phyloP scores from a whole-genome alignment of 1,139 yeast genomes.

The Candida albicans region DNA sequence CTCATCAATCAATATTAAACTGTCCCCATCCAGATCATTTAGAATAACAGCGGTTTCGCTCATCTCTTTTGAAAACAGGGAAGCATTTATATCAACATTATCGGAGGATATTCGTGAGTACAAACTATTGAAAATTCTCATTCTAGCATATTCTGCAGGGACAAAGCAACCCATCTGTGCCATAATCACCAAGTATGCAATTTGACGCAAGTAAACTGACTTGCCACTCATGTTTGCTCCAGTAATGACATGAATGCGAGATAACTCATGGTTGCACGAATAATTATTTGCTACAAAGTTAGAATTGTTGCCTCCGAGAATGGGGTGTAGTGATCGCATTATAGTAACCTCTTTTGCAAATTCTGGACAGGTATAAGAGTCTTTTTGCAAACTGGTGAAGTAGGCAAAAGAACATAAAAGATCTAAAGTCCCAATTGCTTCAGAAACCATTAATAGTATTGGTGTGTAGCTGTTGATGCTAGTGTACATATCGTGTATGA shows the following conservation, averaged over 20 bases:
- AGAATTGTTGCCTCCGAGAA: slow-evolving; percentile 27
- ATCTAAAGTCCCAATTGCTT: slow-evolving; percentile 45
- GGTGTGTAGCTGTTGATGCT: slow-evolving; percentile 29
- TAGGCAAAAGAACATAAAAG: slow-evolving; percentile 36
- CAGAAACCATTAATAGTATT: slow-evolving; percentile 41
- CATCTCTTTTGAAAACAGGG: slow-evolving; percentile 54
- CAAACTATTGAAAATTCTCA: slow-evolving; percentile 41
- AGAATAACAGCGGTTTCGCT: slow-evolving; percentile 45
- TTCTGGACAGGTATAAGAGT: slow-evolving; percentile 33
- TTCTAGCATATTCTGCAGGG: slow-evolving; percentile 46
- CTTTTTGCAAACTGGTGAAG: slow-evolving; percentile 19
- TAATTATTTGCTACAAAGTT: slow-evolving; percentile 40
- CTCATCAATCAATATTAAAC: slow-evolving; percentile 50
- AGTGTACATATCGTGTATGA: slow-evolving; percentile 29
- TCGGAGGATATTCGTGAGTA: slow-evolving; percentile 49
- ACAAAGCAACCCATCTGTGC: slow-evolving; percentile 54
- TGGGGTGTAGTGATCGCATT: slow-evolving; percentile 40
- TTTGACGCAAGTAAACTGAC: slow-evolving; percentile 48
- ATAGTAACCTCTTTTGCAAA: slow-evolving; percentile 28
- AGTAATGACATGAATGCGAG: slow-evolving; percentile 43
- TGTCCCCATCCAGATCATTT: slow-evolving; percentile 26
- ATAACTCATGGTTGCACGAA: slow-evolving; percentile 28
- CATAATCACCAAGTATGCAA: slow-evolving; percentile 44
- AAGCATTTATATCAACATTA: slow-evolving; percentile 36
- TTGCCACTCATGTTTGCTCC: slow-evolving; percentile 59